Base-by-base conservation (phyloP, 495 filamentous ascomycete species). In the Copromyces sp. region DNA sequence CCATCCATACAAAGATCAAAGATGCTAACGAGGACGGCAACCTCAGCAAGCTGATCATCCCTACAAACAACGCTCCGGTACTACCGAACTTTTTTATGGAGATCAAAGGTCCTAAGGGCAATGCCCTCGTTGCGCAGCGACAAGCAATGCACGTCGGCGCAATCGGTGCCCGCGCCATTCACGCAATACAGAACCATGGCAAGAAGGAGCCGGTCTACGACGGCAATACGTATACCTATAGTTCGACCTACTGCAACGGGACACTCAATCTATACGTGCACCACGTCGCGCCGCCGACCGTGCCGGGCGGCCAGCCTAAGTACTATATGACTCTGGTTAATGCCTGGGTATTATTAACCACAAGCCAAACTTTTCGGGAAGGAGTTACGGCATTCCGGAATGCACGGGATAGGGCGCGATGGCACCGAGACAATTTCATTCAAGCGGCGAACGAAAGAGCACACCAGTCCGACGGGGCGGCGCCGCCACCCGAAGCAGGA, bases 131-230 rank as follows among this genome's bases (percentile, higher is more conserved):
- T 17, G 78, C 76, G 68, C 39, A 24, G 72, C 78, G 81, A 41
- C 83, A 87, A 73, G 83, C 82, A 44, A 78, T 72, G 59, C 80
- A 83, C 75, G 76, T 84, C 71, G 83, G 84, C 24, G 84, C 84
- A 11, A 69, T 83, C 20, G 85, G 84, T 12, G 84, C 82, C 39
- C 82, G 83, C 69, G 83, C 72, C 39, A 86, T 86, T 78, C 81
- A 82, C 61, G 71, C 69, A 40, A 78, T 39, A 2, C 9, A 7
- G 4, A 16, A 41, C 14, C 86, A 85, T 69, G 74, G 75, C 73
- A 39, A 77, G 38, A 76, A 78, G 20, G 74, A 82, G 71, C 78
- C 78, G 0, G 71, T 72, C 9, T 86, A 82, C 71, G 82, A 86
- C 75, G 77, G 77, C 69, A 84, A 85, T 44, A 47, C 73, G 8